Base-by-base conservation (phyloP, 495 filamentous ascomycete species). In the Penicillium egyptiacum region DNA sequence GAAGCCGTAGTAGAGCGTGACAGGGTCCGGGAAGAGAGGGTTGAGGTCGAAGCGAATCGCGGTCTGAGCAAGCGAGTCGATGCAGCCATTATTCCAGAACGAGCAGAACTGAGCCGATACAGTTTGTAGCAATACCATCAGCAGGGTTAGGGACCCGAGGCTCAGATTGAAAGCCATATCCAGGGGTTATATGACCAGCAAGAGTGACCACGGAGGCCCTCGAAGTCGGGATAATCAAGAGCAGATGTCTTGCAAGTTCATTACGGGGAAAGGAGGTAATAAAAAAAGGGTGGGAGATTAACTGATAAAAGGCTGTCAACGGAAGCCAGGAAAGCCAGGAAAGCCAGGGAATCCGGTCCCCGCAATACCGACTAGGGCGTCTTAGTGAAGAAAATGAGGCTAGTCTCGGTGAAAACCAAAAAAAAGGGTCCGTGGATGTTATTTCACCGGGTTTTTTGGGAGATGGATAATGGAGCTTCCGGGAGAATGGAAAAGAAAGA, bases 31-130 rank as follows among this genome's bases (percentile, higher is more conserved):
- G 50, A 76, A 76, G 19, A 79, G 69, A 35, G 73, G 72, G n/a
- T 68, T 56, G 54, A 77, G 73, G 12, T 57, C 57, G 41, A 79
- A 67, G 20, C 66, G 61, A 4, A 75, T 62, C 26, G 74, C 72
- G 6, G 71, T 71, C 49, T 79, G 76, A 48, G 76, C 76, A 25
- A 77, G 63, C 3, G 74, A 68, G 47, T 79, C 76, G 57, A 79
- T 69, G 55, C 76, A 79, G 4, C 60, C 69, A 4, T 43, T 65
- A 53, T 73, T 68, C 69, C 71, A 73, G 54, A 79, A 79, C 1
- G 66, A 68, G 51, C 76, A 79, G 43, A 73, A 63, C 46, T 74
- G 68, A 45, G 73, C 72, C 11, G 61, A 51, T 26, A 52, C 56
- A 31, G 57, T 39, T 23, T 59, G 67, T 3, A 69, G 48, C 9